Evolutionary conservation across 495 filamentous ascomycete species (phyloP), one percentile per base, ranked within the genome.

Genomic region (Emericellopsis terricola): DNA sequence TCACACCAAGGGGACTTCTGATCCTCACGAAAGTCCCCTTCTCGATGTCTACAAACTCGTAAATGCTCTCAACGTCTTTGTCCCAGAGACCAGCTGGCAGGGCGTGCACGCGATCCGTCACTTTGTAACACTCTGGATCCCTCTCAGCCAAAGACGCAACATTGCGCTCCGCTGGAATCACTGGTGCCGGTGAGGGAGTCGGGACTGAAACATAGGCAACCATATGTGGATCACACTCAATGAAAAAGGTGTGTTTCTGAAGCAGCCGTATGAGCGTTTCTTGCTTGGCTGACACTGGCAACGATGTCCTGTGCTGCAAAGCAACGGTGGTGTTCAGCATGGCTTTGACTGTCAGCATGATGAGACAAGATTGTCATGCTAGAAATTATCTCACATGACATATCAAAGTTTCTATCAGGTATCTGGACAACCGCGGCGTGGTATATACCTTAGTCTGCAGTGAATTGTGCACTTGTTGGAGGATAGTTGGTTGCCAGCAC

Each of bases 261-360:
- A 82, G 67, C 9, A 72, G 63, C 28, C 60, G 53, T 24, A 81
- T 50, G 24, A 71, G 76, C 8, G 62, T 63, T 34, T 69, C 57
- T 19, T 63, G 68, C 4, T 64, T 65, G 20, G 71, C 58, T 19
- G 48, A 52, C 1, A 55, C 21, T 0, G 79, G 75, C 33, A 82
- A 62, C 1, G 67, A 56, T 8, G 72, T 76, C 19, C 68, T 57
- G 41, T 65, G 68, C 20, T 61, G 64, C 34, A 75, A 51, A 24
- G 48, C 51, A 8, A 57, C 62, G 18, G 50, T 52, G 29, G 44
- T 46, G 15, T 39, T 49, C 37, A 65, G 45, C 44, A 60, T 24
- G 19, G 33, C 57, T 62, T 26, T 9, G n/a, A 31, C 21, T 24
- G 11, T 35, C 24, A 28, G 9, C 11, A 13, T 8, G 11, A 1